A percentile compares a stretch with the other conserved stretches of the same genome.
phyloP scores from a whole-genome alignment of 1,284 basidiomycete genomes.

The Trichosporon ovoides region DNA sequence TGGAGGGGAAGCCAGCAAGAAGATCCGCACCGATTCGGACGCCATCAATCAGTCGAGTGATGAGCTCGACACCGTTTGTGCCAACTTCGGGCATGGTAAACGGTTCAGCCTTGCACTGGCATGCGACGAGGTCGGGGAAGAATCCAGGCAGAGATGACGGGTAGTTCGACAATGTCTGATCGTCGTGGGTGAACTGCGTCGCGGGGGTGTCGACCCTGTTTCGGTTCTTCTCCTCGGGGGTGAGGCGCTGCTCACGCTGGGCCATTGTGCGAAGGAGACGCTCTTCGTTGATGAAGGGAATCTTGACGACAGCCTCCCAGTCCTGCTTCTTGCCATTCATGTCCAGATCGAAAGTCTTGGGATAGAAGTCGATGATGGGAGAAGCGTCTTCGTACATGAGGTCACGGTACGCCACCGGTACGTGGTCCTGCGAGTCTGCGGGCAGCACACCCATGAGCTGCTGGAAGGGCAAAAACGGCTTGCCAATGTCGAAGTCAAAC shows the following conservation, averaged over 20 bases:
- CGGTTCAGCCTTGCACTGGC: slow-evolving; percentile 68
- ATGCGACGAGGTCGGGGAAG: slow-evolving; percentile 85
- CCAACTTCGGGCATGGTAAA: slow-evolving; percentile 80
- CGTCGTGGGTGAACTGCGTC: slow-evolving; percentile 70
- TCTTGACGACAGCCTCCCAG: slow-evolving; percentile 98
- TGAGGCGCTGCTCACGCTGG: slow-evolving; percentile 73
- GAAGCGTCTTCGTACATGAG: slow-evolving; percentile 83
- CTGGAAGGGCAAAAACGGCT: slow-evolving; percentile 88
- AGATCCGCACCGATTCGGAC: slow-evolving; percentile 80
- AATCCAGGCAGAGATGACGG: slow-evolving; percentile 89
- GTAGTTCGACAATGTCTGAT: slow-evolving; percentile 61
- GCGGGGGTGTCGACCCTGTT: slow-evolving; percentile 71
- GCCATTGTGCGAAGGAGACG: slow-evolving; percentile 77
- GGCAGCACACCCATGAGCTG: slow-evolving; percentile 98
- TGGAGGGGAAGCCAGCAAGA: slow-evolving; percentile 90
- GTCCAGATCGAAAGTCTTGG: slow-evolving; percentile 81
- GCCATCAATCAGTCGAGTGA: slow-evolving; percentile 82
- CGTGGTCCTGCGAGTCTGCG: slow-evolving; percentile 76
- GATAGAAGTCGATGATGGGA: slow-evolving; percentile 93
- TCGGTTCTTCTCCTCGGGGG: slow-evolving; percentile 67
- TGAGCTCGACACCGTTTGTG: slow-evolving; percentile 69
- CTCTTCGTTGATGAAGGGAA: slow-evolving; percentile 90
- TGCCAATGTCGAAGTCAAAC: slow-evolving; percentile 81
- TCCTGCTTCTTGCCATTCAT: slow-evolving; percentile 97
- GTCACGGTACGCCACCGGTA: slow-evolving; percentile 83